Evolutionary conservation across 305 asterid species (phyloP), one percentile per base, ranked within the genome.

Genomic region (Salvia sclarea): DNA sequence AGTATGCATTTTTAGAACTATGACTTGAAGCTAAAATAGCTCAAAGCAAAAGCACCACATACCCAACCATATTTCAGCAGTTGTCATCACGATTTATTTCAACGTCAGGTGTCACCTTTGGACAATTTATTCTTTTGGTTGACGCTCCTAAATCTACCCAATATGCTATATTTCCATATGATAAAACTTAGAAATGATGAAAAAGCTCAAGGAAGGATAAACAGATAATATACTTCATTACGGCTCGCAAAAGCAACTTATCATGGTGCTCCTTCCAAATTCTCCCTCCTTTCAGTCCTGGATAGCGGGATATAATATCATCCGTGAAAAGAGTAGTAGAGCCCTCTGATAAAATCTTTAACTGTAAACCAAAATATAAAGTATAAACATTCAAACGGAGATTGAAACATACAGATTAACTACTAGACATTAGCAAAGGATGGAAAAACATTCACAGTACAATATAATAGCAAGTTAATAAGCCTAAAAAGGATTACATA

Each of bases 261-360:
- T 95, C 99, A 52, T 95, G 98, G 61, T 84, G 84, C 78, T 83
- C 95, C 80, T 86, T 95, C 99, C 99, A 95, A 70, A 85, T 40
- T 81, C 81, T 85, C 79, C 97, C 98, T 78, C 90, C 90, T 79
- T 69, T 91, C 55, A 95, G 72, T 72, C 90, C 97, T 55, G 98
- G 96, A 80, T 71, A 80, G 67, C 92, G 88, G 30, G 83, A 78
- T 61, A 89, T 37, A 48, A 91, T 79, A 75, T 85, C 97, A 76
- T 88, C 94, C 1, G 82, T 30, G 76, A 91, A 95, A 76, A 89
- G 88, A 21, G 81, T 65, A 21, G 81, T 65, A 44, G 90, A 57
- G 48, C 90, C 84, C 48, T 75, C 68, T 75, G 86, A 59, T 57
- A 78, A 75, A 68, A 76, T 82, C 75, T 83, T 84, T 62, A 86